A percentile compares a stretch with the other conserved stretches of the same genome.
phyloP scores from a whole-genome alignment of 306 rosid genomes.

The Arachis hypogaea region DNA sequence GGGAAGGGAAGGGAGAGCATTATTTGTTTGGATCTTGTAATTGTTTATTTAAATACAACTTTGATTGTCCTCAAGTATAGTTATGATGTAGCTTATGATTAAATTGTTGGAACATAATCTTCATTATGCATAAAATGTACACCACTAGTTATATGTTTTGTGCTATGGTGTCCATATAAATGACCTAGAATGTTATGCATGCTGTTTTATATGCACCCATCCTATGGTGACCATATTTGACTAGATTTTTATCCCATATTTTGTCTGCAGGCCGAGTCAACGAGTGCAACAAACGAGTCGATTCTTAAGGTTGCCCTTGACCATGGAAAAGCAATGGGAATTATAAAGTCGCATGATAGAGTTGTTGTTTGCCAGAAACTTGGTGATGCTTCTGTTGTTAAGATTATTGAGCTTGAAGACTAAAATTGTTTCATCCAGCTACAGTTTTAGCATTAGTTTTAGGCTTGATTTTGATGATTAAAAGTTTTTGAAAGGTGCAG shows the following conservation, averaged over 20 bases:
- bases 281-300: constrained; percentile 87
- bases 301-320: constrained; percentile 97
- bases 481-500: constrained; percentile 36
- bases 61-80: background rate
- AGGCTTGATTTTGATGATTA: too few relatives aligned
- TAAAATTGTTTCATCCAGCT: constrained; percentile 40
- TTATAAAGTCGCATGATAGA: constrained; percentile 86
- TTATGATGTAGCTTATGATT: background rate
- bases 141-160: background rate
- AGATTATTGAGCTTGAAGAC: constrained; percentile 99
- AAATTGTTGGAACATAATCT: background rate
- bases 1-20: background rate
- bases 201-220: constrained; percentile 11
- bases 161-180: constrained; percentile 9
- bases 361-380: constrained; percentile 98
- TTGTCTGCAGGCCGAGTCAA: constrained; percentile 81
- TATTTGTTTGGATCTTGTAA: background rate
- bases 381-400: constrained; percentile 95
- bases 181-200: constrained; percentile 13
- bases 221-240: background rate
- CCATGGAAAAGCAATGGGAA: constrained; percentile 85
- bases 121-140: constrained; percentile 8
- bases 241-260: background rate
- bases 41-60: background rate
- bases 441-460: constrained; percentile 25